Evolutionary conservation across 495 filamentous ascomycete species (phyloP), one percentile per base, ranked within the genome.

Genomic region (Aspergillus bridgeri): DNA sequence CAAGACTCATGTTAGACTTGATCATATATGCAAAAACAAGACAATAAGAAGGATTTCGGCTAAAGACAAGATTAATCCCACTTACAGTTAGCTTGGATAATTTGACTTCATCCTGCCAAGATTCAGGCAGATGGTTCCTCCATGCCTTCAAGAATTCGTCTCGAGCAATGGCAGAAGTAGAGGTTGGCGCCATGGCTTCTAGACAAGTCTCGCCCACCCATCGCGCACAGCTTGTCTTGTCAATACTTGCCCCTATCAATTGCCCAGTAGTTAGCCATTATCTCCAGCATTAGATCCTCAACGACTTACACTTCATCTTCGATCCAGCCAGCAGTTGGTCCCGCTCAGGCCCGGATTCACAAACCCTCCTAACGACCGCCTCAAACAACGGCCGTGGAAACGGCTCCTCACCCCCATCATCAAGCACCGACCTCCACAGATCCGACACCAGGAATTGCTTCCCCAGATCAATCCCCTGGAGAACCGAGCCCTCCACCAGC

Each of bases 121-220:
- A 54, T 55, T 87, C 85, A 21, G 83, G 85, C 49, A 88, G 66
- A 20, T 64, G 68, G 51, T 86, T 81, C 60, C 74, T 81, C 85
- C 85, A 88, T 3, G 67, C 64, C 42, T 70, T 66, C 8, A 86
- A 43, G 52, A 83, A 84, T 3, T 79, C 71, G 24, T 66, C 73
- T n/a, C 78, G 66, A n/a, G 70, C 66, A 44, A 75, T 65, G 13
- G 73, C 65, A 48, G 68, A 68, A 20, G 62, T 54, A 11, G 61
- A 42, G 46, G 68, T 68, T 17, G 74, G 71, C 47, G 80, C 79
- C 9, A 73, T 74, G 24, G 75, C 73, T 58, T 81, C 78, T 5
- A 87, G 72, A 58, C 81, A 71, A 3, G 72, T 77, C 57, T 70
- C 72, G 4, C 85, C 84, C 15, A 83, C 70, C 75, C 80, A 86